These are phyloP conservation scores for Pseudocercospora pini-densiflorae DNA, from an alignment of 2,329 filamentous ascomycete species.

Conservation along the genomic window DNA sequence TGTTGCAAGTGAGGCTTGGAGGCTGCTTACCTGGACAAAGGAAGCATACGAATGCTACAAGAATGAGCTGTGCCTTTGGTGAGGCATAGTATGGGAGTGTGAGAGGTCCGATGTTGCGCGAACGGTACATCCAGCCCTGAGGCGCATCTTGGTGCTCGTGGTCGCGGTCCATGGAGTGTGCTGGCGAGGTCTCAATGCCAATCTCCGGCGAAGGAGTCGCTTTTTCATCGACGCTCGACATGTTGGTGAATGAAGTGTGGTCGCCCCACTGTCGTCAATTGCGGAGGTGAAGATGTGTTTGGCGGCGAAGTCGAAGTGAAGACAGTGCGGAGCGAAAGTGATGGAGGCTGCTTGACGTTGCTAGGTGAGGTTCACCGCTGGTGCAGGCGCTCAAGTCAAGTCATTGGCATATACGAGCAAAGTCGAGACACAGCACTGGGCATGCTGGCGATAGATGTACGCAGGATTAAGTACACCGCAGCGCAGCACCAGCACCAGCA, in stretches of 20 bases:
- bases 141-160: slow-evolving; percentile 33
- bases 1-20: neutral
- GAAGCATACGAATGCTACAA: slow-evolving; percentile 59
- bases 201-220: slow-evolving; percentile 22
- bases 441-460: neutral
- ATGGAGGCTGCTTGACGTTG: neutral
- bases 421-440: neutral
- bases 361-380: neutral
- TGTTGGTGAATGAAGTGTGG: slow-evolving; percentile 7
- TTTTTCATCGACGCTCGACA: slow-evolving; percentile 27
- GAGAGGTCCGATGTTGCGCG: slow-evolving; percentile 46
- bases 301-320: neutral
- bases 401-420: neutral
- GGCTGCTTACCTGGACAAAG: slow-evolving; percentile 51
- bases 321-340: slow-evolving; percentile 2
- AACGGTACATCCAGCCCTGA: slow-evolving; percentile 54
- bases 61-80: slow-evolving; percentile 53
- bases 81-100: slow-evolving; percentile 56
- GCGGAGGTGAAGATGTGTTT: neutral
- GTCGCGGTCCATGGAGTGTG: slow-evolving; percentile 15
- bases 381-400: neutral
- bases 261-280: neutral
- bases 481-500: neutral
- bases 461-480: neutral
- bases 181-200: slow-evolving; percentile 18